These are phyloP conservation scores for Silene conica DNA, from an alignment of 148 eudicot species.

Conservation along the genomic window DNA sequence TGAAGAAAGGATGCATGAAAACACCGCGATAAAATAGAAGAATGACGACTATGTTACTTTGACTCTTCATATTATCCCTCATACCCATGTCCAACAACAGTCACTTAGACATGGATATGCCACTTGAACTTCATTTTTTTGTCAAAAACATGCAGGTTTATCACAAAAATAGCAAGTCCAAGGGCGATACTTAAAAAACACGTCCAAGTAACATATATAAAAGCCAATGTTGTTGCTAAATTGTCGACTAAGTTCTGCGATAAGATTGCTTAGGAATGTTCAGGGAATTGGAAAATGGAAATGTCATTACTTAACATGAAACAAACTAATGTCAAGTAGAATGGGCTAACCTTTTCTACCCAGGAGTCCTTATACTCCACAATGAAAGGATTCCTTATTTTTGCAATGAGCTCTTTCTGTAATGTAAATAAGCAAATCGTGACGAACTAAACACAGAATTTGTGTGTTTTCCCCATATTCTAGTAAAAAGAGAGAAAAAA, in stretches of 20 bases:
- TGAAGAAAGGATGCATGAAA: no score
- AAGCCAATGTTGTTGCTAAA: background rate
- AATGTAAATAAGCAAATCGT: background rate
- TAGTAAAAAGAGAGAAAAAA: no score
- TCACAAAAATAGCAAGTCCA: no score
- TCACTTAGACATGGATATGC: no score
- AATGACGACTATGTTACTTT: no score
- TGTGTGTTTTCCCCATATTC: background rate
- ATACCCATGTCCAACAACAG: no score
- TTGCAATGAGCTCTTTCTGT: conserved; percentile 91
- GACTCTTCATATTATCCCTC: no score
- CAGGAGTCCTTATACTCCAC: conserved; percentile 98
- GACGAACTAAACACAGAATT: background rate
- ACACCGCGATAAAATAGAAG: background rate
- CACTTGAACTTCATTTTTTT: no score
- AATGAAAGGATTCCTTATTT: conserved; percentile 61
- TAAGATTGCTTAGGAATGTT: background rate
- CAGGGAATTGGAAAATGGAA: background rate
- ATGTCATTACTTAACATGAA: background rate
- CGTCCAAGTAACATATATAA: no score
- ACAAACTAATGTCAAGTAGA: conserved; percentile 7
- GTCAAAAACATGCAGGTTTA: no score
- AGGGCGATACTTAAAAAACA: no score
- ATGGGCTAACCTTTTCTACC: conserved; percentile 81
- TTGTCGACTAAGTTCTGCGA: background rate